A percentile compares a stretch with the other conserved stretches of the same genome.
phyloP scores from a whole-genome alignment of 495 filamentous ascomycete genomes.

The Xylaria telfairii region DNA sequence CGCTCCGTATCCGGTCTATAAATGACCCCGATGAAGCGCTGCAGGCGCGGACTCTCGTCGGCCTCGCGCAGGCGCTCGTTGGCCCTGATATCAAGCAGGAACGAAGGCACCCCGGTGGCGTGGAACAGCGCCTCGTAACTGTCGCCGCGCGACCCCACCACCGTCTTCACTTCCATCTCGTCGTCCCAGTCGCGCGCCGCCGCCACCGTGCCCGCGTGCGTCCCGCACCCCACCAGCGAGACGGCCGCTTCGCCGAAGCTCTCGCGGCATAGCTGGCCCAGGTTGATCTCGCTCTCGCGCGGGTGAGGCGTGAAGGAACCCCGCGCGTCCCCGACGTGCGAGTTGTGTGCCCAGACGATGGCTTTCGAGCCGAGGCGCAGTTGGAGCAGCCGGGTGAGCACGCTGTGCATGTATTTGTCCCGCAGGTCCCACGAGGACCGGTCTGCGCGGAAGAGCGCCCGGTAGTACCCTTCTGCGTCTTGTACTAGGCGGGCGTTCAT shows the following conservation, averaged over 20 bases:
- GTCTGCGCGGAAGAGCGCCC: not conserved
- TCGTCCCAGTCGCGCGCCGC: not conserved
- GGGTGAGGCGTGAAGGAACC: not conserved
- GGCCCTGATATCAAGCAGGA: not conserved
- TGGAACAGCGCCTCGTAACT: not conserved
- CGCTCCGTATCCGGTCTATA: not conserved
- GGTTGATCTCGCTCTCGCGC: not conserved
- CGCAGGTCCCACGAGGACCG: not conserved
- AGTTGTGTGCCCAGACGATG: not conserved
- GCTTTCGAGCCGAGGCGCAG: not conserved
- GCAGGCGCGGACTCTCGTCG: not conserved
- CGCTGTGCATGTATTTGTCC: not conserved
- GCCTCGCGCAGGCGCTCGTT: not conserved
- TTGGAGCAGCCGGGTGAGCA: not conserved
- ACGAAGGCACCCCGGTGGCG: not conserved
- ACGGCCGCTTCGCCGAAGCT: not conserved
- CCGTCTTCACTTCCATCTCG: not conserved
- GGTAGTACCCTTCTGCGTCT: not conserved
- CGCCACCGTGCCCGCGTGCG: not conserved
- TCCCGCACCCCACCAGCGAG: not conserved
- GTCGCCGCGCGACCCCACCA: not conserved
- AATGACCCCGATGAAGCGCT: not conserved
- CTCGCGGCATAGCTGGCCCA: not conserved
- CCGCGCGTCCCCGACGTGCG: constrained; percentile 1
- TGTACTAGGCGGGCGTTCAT: not conserved